These are phyloP conservation scores for Raphanus sativus DNA, from an alignment of 345 rosid species.

Conservation along the genomic window DNA sequence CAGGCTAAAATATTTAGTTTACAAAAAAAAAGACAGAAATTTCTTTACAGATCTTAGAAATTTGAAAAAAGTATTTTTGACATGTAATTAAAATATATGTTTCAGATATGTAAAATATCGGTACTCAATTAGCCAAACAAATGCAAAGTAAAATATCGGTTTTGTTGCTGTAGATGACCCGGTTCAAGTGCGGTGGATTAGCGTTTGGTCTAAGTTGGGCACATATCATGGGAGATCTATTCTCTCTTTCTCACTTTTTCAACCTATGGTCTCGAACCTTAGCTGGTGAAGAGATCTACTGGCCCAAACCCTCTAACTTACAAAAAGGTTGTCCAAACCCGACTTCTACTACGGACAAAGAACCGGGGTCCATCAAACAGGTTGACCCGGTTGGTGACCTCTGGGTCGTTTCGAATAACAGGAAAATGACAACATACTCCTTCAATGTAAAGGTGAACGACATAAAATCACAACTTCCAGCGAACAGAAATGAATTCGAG, in stretches of 20 bases:
- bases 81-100: neutral
- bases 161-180: conserved; percentile 49
- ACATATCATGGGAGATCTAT: conserved; percentile 61
- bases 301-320: neutral
- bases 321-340: neutral
- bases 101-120: neutral
- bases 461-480: conserved; percentile 20
- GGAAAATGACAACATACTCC: conserved; percentile 53
- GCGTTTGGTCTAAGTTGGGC: conserved; percentile 72
- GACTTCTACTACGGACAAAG: neutral
- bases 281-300: conserved; percentile 6
- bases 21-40: too few relatives aligned
- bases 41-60: neutral
- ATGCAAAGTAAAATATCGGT: neutral
- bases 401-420: conserved; percentile 49
- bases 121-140: neutral
- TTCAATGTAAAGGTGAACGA: conserved; percentile 43
- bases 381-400: conserved; percentile 66
- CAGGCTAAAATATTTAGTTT: too few relatives aligned
- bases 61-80: neutral
- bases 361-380: conserved; percentile 53
- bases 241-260: conserved; percentile 41
- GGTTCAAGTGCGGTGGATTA: conserved; percentile 70
- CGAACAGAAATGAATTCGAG: conserved; percentile 43
- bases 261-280: conserved; percentile 41